Evolutionary conservation across 495 filamentous ascomycete genomes (phyloP), one percentile per base, ranked within the genome.

Genomic region (Emericellopsis terricola): DNA sequence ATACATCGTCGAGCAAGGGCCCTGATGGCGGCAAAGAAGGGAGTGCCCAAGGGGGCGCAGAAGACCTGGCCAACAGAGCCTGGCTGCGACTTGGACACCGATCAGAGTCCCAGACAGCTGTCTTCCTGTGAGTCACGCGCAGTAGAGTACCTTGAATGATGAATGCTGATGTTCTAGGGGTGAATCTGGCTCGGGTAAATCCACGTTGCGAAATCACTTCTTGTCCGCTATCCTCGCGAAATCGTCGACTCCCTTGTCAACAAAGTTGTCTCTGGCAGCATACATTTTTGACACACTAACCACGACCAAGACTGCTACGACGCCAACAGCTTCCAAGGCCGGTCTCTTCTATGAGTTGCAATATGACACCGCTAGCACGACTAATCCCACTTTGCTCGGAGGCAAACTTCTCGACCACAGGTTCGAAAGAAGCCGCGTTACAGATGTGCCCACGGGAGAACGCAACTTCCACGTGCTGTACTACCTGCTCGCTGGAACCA

Each of bases 251-350:
- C 89, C 89, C 1, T 58, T 97, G 3, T 94, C 87, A 2, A 76
- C 73, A 37, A 97, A 94, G 52, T 64, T 94, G 15, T 94, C 85
- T 2, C 81, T 87, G 23, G 87, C 89, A 21, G 75, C 84, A 9
- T 97, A 92, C 50, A 69, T 94, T 16, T 94, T 96, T 52, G 89
- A 97, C 51, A 78, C 84, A 5, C 66, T 97, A 27, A 97, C 89
- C 3, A 94, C 89, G 5, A 97, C 87, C n/a, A 97, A 97, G 60
- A 92, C 86, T 13, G 68, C 82, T 14, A 94, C 86, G 4, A 94
- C 86, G 0, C 86, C 86, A 1, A 93, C 82, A 4, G 89, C 89
- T 16, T 94, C 87, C 10, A 94, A 93, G 52, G 78, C 89, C 4
- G 89, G 89, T 38, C 69, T 97, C 10, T 93, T 94, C 46, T 81